These are phyloP conservation scores for Thermomucor indicae-seudaticae DNA, from an alignment of 371 early-diverging fungal species.

Conservation along the genomic window DNA sequence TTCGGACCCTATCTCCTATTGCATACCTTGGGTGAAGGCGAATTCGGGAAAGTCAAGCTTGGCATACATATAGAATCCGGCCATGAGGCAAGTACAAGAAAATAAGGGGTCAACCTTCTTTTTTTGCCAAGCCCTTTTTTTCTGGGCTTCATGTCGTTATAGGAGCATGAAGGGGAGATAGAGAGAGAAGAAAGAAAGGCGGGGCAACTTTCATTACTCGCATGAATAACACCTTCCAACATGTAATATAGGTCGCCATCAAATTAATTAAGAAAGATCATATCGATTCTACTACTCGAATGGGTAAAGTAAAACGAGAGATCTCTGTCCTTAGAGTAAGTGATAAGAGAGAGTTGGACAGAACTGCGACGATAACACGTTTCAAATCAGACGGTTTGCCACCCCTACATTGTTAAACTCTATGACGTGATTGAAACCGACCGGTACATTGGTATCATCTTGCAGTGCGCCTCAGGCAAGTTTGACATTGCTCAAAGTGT, in stretches of 20 bases:
- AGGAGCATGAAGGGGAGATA: too few relatives aligned
- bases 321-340: conserved; percentile 78
- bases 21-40: conserved; percentile 97
- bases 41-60: conserved; percentile 98
- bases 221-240: too few relatives aligned
- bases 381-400: conserved; percentile 68
- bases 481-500: not conserved
- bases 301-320: conserved; percentile 80
- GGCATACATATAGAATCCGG: conserved; percentile 90
- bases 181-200: too few relatives aligned
- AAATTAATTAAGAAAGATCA: conserved; percentile 80
- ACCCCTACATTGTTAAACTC: conserved; percentile 90
- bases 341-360: not conserved
- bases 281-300: conserved; percentile 72
- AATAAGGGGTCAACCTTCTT: too few relatives aligned
- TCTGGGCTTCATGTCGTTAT: too few relatives aligned
- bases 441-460: conserved; percentile 91
- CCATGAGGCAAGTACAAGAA: conserved; percentile 70
- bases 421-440: conserved; percentile 96
- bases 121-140: too few relatives aligned
- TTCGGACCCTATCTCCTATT: conserved; percentile 94
- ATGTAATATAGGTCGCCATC: conserved; percentile 84
- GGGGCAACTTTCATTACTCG: too few relatives aligned
- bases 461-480: conserved; percentile 91
- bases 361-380: not conserved